phyloP scores from a whole-genome alignment of 2,329 filamentous ascomycete genomes.

The Xylariales sp. region DNA sequence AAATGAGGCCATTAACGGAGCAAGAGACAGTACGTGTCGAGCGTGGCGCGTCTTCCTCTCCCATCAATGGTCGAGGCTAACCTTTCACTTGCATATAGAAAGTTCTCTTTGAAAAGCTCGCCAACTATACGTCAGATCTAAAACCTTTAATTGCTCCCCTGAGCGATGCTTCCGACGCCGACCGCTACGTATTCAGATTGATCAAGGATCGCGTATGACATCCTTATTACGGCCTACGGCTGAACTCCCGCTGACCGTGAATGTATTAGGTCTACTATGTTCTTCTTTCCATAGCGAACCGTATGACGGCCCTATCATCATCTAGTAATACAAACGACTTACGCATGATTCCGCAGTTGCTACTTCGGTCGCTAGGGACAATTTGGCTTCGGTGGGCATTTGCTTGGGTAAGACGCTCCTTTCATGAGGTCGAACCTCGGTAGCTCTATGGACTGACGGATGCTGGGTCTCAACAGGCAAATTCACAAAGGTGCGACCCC shows the following conservation, averaged over 20 bases:
- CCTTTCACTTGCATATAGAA: conserved; percentile 52
- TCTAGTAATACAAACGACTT: background rate
- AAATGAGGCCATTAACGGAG: conserved; percentile 70
- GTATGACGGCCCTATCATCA: conserved; percentile 26
- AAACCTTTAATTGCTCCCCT: conserved; percentile 84
- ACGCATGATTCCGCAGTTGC: conserved; percentile 62
- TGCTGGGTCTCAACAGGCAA: conserved; percentile 69
- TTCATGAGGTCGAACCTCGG: conserved; percentile 22
- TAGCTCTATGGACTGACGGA: conserved; percentile 14
- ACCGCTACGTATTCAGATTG: conserved; percentile 87
- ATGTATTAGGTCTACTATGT: conserved; percentile 82
- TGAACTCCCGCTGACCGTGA: conserved; percentile 14
- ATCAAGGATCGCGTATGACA: conserved; percentile 68
- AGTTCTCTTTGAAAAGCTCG: conserved; percentile 90
- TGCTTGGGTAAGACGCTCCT: conserved; percentile 70
- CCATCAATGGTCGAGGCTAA: conserved; percentile 2
- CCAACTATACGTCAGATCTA: conserved; percentile 89
- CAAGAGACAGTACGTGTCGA: conserved; percentile 59
- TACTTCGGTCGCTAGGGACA: conserved; percentile 83
- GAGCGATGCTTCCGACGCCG: conserved; percentile 73
- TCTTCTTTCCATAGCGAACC: conserved; percentile 86
- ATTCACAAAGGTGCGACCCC: conserved; percentile 76
- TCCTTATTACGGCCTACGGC: background rate
- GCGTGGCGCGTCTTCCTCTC: background rate
- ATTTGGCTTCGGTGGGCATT: conserved; percentile 86